Percentiles rank a stretch among this genome's conserved stretches.
Conservation (phyloP, 176 grass and related monocot species). For the Urochloa ruziziensis region DNA sequence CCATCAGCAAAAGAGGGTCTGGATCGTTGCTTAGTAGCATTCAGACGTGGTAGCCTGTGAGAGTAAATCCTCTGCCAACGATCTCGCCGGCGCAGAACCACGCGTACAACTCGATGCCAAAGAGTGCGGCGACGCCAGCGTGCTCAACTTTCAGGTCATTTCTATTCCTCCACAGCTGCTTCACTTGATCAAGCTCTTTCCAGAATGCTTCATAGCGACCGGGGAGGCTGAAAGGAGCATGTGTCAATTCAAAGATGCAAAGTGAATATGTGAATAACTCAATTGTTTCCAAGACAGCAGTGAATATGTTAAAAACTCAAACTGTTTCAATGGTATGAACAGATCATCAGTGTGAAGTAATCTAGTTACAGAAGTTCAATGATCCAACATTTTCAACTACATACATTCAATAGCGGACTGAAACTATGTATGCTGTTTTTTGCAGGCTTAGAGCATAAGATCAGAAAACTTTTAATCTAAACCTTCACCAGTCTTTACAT, state of each 20-base stretch:
- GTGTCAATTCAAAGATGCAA: background rate
- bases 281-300: no score
- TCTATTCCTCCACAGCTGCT: constrained; percentile 61
- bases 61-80: constrained; percentile 73
- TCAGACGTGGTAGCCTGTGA: constrained; percentile 89
- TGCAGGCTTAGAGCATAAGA: background rate
- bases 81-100: constrained; percentile 82
- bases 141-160: constrained; percentile 76
- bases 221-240: constrained; percentile 55
- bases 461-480: background rate
- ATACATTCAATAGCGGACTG: background rate
- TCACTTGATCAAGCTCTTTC: constrained; percentile 75
- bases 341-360: background rate
- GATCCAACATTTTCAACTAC: background rate
- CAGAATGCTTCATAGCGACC: constrained; percentile 68
- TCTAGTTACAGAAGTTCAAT: background rate
- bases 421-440: background rate
- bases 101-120: constrained; percentile 75
- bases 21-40: background rate
- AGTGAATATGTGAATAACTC: background rate
- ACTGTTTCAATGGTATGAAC: background rate
- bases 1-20: background rate
- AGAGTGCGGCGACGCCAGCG: constrained; percentile 65
- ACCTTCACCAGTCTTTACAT: background rate
- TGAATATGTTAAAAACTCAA: no score